A percentile compares a stretch with the other conserved stretches of the same genome.
Evolutionary conservation across 371 early-diverging fungal genomes (phyloP).

Genomic region (Umbelopsis sp.): DNA sequence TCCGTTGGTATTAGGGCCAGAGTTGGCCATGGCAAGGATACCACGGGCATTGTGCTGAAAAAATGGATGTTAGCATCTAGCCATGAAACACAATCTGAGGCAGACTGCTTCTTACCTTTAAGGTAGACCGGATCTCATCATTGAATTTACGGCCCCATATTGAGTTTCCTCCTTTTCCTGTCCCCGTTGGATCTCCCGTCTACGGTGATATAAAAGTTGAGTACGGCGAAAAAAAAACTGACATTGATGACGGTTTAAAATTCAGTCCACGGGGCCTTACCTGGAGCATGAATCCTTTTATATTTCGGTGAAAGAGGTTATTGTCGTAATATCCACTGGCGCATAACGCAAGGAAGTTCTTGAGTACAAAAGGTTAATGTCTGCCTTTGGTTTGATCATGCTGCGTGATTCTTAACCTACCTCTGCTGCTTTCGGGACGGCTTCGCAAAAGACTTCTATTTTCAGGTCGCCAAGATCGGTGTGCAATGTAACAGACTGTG

Average conservation of each 20-base stretch:
- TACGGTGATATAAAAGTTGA: conserved; percentile 25
- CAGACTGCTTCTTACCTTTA: conserved; percentile 60
- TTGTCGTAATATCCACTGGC: conserved; percentile 93
- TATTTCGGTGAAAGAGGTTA: conserved; percentile 84
- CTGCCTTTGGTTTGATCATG: background rate
- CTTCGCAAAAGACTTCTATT: conserved; percentile 81
- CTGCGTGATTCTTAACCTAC: conserved; percentile 38
- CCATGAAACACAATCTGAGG: background rate
- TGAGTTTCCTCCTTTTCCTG: conserved; percentile 87
- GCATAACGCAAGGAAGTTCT: conserved; percentile 96
- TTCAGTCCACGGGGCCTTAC: conserved; percentile 32
- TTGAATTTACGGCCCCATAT: conserved; percentile 87
- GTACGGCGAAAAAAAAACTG: background rate
- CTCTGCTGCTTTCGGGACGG: conserved; percentile 84
- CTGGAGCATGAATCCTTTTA: conserved; percentile 91
- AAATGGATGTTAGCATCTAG: background rate
- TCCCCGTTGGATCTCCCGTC: conserved; percentile 91
- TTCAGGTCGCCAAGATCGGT: conserved; percentile 95
- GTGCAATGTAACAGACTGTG: conserved; percentile 79
- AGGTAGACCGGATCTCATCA: conserved; percentile 85
- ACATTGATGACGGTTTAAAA: background rate
- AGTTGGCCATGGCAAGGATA: conserved; percentile 93
- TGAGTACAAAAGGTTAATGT: background rate
- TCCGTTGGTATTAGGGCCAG: conserved; percentile 88
- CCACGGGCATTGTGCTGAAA: conserved; percentile 84